Evolutionary conservation across 1,139 yeast species (phyloP).

Genomic region (Suhomyces taliae): DNA sequence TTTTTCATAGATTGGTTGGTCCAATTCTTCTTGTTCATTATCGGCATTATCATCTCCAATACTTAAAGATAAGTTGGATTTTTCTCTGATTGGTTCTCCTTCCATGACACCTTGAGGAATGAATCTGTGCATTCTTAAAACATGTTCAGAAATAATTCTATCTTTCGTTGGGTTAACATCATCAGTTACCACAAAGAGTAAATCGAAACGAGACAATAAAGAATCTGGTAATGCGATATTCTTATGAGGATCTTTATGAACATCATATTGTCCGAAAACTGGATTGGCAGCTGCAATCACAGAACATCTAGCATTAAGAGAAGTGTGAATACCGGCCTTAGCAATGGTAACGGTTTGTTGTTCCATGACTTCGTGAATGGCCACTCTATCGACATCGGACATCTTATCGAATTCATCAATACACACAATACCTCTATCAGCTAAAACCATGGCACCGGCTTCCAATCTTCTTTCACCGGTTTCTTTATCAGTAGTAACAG

Average conservation of each 20-base stretch:
- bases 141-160: conserved; percentile 90
- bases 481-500: conserved; percentile 94
- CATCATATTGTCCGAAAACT: conserved; percentile 94
- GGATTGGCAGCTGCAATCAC: conserved; percentile 99
- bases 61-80: conserved; percentile 64
- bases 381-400: conserved; percentile 96
- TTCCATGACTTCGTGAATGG: conserved; percentile 99
- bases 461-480: conserved; percentile 96
- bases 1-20: conserved; percentile 72
- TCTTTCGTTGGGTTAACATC: conserved; percentile 86
- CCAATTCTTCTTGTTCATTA: conserved; percentile 48
- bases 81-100: conserved; percentile 93
- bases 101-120: conserved; percentile 86
- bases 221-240: conserved; percentile 98
- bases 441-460: conserved; percentile 99
- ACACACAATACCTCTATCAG: conserved; percentile 96
- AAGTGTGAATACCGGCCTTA: conserved; percentile 97
- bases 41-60: conserved; percentile 67
- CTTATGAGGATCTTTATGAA: conserved; percentile 94
- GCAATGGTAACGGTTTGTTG: conserved; percentile 99
- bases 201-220: conserved; percentile 91
- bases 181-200: conserved; percentile 92
- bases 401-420: conserved; percentile 98
- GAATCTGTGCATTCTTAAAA: conserved; percentile 88
- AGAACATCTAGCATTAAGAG: conserved; percentile 94